These are phyloP conservation scores for Durusdinium trenchii DNA, from an alignment of 73 alveolate genomes.

Conservation along the genomic window DNA sequence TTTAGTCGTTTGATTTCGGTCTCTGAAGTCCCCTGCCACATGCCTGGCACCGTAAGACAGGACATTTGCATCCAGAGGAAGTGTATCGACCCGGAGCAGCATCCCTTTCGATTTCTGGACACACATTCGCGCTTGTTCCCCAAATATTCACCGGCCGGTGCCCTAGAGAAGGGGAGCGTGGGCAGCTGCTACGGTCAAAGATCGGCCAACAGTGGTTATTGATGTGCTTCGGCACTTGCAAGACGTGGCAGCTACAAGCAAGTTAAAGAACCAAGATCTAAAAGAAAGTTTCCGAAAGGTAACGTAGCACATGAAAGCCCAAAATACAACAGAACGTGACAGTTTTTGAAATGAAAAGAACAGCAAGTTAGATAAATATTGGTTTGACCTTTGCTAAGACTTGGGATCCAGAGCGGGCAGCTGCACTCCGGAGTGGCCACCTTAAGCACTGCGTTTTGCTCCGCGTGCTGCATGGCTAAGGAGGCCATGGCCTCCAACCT, in stretches of 20 bases:
- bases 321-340: too few relatives aligned
- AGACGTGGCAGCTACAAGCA: too few relatives aligned
- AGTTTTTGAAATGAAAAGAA: too few relatives aligned
- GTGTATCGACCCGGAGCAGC: slow-evolving; percentile 82
- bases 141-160: slow-evolving; percentile 36
- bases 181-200: background rate
- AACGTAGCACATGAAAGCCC: too few relatives aligned
- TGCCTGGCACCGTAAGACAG: slow-evolving; percentile 2
- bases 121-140: slow-evolving; percentile 83
- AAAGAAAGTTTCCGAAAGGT: too few relatives aligned
- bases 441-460: background rate
- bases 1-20: too few relatives aligned
- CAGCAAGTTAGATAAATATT: too few relatives aligned
- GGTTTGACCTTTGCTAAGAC: slow-evolving; percentile 11
- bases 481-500: background rate
- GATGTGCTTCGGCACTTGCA: too few relatives aligned
- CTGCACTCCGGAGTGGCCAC: slow-evolving; percentile 60
- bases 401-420: slow-evolving; percentile 92
- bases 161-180: background rate
- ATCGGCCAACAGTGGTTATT: background rate
- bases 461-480: too few relatives aligned
- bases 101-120: slow-evolving; percentile 73
- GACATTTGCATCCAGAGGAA: slow-evolving; percentile 74
- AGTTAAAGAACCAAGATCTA: too few relatives aligned
- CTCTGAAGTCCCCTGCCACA: background rate